These are phyloP conservation scores for Apiospora saccharicola DNA, from an alignment of 2,329 filamentous ascomycete species.

Conservation along the genomic window DNA sequence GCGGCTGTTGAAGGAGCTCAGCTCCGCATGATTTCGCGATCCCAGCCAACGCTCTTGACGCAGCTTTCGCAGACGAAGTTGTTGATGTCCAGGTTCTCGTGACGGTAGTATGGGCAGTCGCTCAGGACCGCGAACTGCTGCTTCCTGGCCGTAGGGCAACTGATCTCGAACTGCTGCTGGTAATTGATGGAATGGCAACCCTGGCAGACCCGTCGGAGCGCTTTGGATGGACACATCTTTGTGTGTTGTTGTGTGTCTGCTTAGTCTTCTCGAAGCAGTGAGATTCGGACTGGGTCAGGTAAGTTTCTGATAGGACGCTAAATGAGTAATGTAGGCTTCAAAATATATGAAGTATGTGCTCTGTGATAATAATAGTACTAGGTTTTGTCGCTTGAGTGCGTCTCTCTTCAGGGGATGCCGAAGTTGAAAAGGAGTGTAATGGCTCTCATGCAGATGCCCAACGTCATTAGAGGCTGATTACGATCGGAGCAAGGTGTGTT, in stretches of 20 bases:
- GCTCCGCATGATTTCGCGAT: slow-evolving; percentile 17
- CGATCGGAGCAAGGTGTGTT: neutral
- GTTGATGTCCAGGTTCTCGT: slow-evolving; percentile 25
- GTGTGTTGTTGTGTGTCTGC: neutral
- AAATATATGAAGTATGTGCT: neutral
- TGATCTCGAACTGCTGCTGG: slow-evolving; percentile 27
- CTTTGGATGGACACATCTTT: slow-evolving; percentile 28
- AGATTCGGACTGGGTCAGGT: neutral
- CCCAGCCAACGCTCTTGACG: slow-evolving; percentile 26
- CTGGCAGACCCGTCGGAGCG: slow-evolving; percentile 29
- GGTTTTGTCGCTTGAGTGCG: neutral
- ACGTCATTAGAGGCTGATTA: slow-evolving; percentile 4
- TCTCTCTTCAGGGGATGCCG: slow-evolving; percentile 7
- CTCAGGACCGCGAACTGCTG: slow-evolving; percentile 25
- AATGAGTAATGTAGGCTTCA: neutral
- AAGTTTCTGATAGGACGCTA: neutral
- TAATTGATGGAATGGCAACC: slow-evolving; percentile 26
- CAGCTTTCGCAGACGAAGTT: slow-evolving; percentile 29
- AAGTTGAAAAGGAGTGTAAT: slow-evolving; percentile 25
- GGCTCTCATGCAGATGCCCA: slow-evolving; percentile 23
- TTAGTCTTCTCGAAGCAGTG: neutral
- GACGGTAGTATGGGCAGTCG: slow-evolving; percentile 28
- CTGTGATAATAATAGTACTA: neutral
- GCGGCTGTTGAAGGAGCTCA: neutral
- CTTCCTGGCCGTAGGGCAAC: slow-evolving; percentile 27